Evolutionary conservation across 139 green algal genomes (phyloP).

Genomic region (Chlorella sp.): DNA sequence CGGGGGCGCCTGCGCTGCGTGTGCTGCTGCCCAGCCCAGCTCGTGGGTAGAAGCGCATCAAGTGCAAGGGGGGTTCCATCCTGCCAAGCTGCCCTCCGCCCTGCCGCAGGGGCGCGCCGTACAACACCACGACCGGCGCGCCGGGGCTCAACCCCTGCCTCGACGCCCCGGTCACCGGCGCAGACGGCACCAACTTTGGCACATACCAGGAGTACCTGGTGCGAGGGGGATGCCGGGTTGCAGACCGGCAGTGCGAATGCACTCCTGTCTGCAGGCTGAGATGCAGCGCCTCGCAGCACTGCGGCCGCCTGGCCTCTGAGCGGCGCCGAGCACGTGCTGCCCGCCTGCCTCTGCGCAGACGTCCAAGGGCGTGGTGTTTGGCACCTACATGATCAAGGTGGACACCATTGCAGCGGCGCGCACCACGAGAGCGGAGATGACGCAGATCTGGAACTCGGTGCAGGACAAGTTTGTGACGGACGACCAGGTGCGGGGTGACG

Average conservation of each 20-base stretch:
- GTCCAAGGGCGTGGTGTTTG: constrained; percentile 43
- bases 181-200: background rate
- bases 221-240: background rate
- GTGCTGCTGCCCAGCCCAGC: background rate
- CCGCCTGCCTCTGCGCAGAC: constrained; percentile 16
- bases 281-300: too few species aligned
- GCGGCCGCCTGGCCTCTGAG: background rate
- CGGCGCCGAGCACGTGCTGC: background rate
- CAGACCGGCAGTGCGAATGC: background rate
- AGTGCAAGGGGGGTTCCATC: too few species aligned
- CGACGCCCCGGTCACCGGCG: background rate
- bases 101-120: constrained; percentile 8
- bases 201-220: constrained; percentile 34
- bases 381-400: constrained; percentile 44
- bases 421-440: constrained; percentile 38
- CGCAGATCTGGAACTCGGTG: constrained; percentile 29
- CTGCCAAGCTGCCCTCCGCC: background rate
- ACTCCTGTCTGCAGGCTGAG: background rate
- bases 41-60: background rate
- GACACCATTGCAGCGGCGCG: constrained; percentile 45
- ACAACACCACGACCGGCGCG: constrained; percentile 13
- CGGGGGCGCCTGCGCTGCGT: background rate
- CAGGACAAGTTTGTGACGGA: too few species aligned
- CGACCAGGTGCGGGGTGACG: too few species aligned
- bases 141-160: constrained; percentile 49